Conservation (phyloP, 2,329 filamentous ascomycete genomes). For the Lasiodiplodia sp. region DNA sequence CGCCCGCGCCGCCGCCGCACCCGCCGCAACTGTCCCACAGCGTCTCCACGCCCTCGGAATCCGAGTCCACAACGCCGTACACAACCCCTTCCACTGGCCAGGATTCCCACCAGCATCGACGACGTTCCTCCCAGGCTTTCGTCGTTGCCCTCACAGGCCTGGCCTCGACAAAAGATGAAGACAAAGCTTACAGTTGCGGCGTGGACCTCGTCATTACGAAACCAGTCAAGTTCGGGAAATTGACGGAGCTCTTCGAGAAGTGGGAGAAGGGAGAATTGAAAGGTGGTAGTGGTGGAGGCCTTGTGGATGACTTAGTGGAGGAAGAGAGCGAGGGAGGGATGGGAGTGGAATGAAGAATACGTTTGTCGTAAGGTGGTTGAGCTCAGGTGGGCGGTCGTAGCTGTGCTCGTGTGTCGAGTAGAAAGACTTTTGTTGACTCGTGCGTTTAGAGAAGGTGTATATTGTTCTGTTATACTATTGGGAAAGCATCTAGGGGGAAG, state of each 20-base stretch:
- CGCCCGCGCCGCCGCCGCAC: background rate
- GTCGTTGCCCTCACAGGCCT: constrained; percentile 63
- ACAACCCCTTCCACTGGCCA: background rate
- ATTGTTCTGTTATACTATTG: background rate
- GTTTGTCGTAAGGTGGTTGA: background rate
- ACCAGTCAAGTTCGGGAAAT: constrained; percentile 46
- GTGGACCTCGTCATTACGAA: constrained; percentile 64
- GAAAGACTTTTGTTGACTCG: background rate
- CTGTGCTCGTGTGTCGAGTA: background rate
- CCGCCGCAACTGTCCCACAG: background rate
- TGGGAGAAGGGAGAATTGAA: constrained; percentile 12
- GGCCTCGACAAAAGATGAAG: constrained; percentile 56
- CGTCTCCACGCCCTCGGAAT: constrained; percentile 7
- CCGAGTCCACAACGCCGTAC: constrained; percentile 41
- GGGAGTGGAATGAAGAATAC: background rate
- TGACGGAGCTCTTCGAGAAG: constrained; percentile 18
- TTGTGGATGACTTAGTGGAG: background rate
- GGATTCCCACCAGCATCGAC: background rate
- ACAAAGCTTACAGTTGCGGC: constrained; percentile 60
- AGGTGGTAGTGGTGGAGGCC: background rate
- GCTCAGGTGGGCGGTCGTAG: background rate
- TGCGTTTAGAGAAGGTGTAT: background rate
- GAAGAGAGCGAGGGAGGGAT: constrained; percentile 4
- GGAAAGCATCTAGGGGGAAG: background rate
- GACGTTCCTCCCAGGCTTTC: background rate